Conservation (phyloP, 352 stramenopile species). For the Phytophthora citricola region DNA sequence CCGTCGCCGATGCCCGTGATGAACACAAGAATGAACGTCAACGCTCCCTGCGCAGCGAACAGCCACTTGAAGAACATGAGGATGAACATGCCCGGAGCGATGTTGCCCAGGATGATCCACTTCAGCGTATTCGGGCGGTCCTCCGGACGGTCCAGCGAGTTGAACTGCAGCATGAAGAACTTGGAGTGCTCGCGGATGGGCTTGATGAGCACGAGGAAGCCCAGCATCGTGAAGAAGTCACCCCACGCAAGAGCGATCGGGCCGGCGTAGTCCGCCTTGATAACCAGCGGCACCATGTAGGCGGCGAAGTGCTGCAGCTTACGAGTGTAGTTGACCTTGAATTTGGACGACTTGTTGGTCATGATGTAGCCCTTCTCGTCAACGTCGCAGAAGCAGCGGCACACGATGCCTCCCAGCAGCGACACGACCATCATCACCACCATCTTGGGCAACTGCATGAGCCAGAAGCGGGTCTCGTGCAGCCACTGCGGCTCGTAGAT, state of each 20-base stretch:
- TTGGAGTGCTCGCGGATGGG: slow-evolving; percentile 77
- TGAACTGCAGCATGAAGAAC: slow-evolving; percentile 92
- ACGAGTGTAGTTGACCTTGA: slow-evolving; percentile 91
- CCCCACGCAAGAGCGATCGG: slow-evolving; percentile 79
- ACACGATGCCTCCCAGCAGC: slow-evolving; percentile 74
- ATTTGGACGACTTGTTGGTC: slow-evolving; percentile 82
- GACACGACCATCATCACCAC: slow-evolving; percentile 79
- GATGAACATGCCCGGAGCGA: slow-evolving; percentile 72
- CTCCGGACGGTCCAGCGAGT: slow-evolving; percentile 85
- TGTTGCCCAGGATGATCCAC: slow-evolving; percentile 87
- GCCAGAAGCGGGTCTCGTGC: slow-evolving; percentile 60
- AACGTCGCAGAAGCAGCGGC: slow-evolving; percentile 80
- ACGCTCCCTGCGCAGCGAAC: slow-evolving; percentile 54
- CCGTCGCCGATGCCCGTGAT: slow-evolving; percentile 85
- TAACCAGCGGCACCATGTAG: slow-evolving; percentile 83
- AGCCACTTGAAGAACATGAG: slow-evolving; percentile 90
- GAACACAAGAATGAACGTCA: slow-evolving; percentile 85
- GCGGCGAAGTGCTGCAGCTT: slow-evolving; percentile 87
- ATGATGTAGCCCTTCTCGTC: slow-evolving; percentile 88
- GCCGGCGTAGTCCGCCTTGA: slow-evolving; percentile 70
- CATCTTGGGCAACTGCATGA: slow-evolving; percentile 74
- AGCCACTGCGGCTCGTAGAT: slow-evolving; percentile 69
- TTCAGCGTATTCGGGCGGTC: slow-evolving; percentile 87
- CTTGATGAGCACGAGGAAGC: slow-evolving; percentile 88
- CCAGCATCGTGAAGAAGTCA: slow-evolving; percentile 83